Evolutionary conservation across 208 protist species (phyloP).

Genomic region (Trypanosoma melophagium): DNA sequence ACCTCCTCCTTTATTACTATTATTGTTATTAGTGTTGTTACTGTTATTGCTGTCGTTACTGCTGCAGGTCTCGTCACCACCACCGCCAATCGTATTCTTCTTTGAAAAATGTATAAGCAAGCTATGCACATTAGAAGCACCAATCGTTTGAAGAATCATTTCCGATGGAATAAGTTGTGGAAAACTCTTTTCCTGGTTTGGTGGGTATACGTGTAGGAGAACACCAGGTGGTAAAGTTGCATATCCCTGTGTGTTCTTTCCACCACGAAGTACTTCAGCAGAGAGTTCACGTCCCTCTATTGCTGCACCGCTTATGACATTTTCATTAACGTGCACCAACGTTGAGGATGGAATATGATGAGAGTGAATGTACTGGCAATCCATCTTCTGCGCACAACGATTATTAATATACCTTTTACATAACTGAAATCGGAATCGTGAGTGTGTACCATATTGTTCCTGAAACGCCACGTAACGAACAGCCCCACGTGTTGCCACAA

Average conservation of each 20-base stretch:
- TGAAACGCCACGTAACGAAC: constrained; percentile 58
- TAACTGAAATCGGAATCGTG: constrained; percentile 67
- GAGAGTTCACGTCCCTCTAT: constrained; percentile 19
- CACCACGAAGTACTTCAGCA: constrained; percentile 38
- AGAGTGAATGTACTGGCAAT: constrained; percentile 70
- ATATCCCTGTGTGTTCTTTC: constrained; percentile 54
- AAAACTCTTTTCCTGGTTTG: constrained; percentile 45
- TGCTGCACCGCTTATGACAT: constrained; percentile 34
- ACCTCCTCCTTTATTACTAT: background rate
- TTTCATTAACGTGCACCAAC: constrained; percentile 68
- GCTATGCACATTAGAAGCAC: constrained; percentile 35
- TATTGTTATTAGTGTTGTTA: constrained; percentile 2
- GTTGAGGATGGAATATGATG: constrained; percentile 36
- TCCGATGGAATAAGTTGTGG: constrained; percentile 60
- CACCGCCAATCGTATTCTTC: background rate
- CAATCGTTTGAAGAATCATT: constrained; percentile 53
- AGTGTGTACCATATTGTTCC: constrained; percentile 50
- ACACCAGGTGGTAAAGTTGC: constrained; percentile 43
- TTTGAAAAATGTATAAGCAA: constrained; percentile 14
- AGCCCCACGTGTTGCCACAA: constrained; percentile 58
- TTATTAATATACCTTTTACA: constrained; percentile 50
- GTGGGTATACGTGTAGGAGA: constrained; percentile 54
- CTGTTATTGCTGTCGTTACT: constrained; percentile 1
- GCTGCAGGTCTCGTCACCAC: background rate
- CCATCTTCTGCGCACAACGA: constrained; percentile 36